Conservation (phyloP, 768 basidiomycete species). For the Arthromyces matolae region DNA sequence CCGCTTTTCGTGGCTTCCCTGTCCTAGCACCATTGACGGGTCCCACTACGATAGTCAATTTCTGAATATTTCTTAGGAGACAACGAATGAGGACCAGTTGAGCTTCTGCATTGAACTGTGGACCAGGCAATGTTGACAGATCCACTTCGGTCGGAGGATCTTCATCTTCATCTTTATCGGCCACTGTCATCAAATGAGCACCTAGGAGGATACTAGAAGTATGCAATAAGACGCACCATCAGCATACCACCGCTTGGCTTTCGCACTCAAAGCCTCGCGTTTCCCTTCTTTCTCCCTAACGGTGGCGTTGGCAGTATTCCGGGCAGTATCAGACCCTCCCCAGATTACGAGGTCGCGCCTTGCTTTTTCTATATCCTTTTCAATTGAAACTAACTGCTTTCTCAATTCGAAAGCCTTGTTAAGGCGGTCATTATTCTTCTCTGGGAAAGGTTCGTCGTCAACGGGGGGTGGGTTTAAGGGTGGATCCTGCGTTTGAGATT, state of each 20-base stretch:
- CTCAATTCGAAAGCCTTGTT: constrained; percentile 9
- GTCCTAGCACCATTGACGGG: not conserved
- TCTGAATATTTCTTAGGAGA: constrained; percentile 5
- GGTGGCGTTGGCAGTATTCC: no score
- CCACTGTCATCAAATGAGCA: not conserved
- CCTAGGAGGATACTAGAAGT: no score
- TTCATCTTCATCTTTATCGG: not conserved
- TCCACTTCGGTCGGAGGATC: not conserved
- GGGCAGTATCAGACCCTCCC: no score
- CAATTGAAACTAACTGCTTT: not conserved
- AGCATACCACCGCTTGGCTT: constrained; percentile 7
- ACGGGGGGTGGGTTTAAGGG: not conserved
- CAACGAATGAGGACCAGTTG: not conserved
- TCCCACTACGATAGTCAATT: not conserved
- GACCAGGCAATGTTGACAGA: not conserved
- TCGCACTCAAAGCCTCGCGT: constrained; percentile 1
- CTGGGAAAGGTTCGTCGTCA: constrained; percentile 8
- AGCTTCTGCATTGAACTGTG: not conserved
- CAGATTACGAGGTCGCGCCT: not conserved
- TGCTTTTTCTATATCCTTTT: not conserved
- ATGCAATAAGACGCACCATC: constrained; percentile 3
- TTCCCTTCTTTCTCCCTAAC: constrained; percentile 3
- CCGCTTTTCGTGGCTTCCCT: not conserved
- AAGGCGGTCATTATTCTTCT: constrained; percentile 3
- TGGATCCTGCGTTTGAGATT: not conserved